Percentiles rank a stretch among this genome's conserved stretches.
phyloP scores from a whole-genome alignment of 148 eudicot genomes.

The Camellia lanceoleosa region DNA sequence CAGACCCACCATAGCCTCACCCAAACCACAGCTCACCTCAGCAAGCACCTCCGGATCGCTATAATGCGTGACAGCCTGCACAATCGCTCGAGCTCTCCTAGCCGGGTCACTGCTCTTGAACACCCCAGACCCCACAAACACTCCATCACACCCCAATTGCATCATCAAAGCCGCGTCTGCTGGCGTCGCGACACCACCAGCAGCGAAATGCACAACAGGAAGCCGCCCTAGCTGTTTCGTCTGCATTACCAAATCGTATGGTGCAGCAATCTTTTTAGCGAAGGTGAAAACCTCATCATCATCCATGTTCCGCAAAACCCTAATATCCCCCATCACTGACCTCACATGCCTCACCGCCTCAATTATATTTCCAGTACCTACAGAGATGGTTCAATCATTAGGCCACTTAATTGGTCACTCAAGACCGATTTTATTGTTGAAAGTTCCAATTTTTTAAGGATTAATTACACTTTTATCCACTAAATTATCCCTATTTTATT shows the following conservation, averaged over 20 bases:
- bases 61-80: conserved; percentile 83
- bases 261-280: conserved; percentile 63
- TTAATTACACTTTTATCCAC: no score
- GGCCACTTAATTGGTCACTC: no score
- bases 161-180: conserved; percentile 92
- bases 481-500: no score
- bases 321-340: conserved; percentile 68
- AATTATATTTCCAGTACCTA: conserved; percentile 65
- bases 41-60: conserved; percentile 74
- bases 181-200: conserved; percentile 87
- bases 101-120: conserved; percentile 79
- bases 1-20: conserved; percentile 81
- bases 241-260: conserved; percentile 75
- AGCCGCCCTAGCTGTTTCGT: conserved; percentile 80
- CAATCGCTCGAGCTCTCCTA: conserved; percentile 60
- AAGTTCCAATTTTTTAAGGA: no score
- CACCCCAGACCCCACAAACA: conserved; percentile 76
- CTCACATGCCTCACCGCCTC: conserved; percentile 78
- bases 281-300: conserved; percentile 78
- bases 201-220: conserved; percentile 87
- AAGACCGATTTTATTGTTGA: no score
- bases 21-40: conserved; percentile 72
- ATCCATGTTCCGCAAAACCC: conserved; percentile 68
- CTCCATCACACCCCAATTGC: conserved; percentile 86
- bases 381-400: no score